phyloP scores from a whole-genome alignment of 2,329 filamentous ascomycete species.

The Nothomitra cinnamomea region DNA sequence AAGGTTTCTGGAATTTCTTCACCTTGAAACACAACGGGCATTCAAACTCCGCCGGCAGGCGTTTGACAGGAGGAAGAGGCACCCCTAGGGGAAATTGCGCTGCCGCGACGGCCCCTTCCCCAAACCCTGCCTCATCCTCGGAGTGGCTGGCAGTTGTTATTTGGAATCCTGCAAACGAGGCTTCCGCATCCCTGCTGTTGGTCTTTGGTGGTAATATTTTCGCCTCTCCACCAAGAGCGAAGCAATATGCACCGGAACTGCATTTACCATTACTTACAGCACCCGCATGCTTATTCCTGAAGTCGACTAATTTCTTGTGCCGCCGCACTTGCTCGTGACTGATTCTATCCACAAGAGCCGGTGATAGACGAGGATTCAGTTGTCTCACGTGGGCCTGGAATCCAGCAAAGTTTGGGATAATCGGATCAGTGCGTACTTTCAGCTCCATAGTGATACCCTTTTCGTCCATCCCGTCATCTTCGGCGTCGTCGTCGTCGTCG shows the following conservation, averaged over 20 bases:
- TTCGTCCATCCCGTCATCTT: constrained; percentile 38
- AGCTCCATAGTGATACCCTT: constrained; percentile 44
- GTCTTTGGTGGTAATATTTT: constrained; percentile 41
- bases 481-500: constrained; percentile 41
- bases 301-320: constrained; percentile 59
- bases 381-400: constrained; percentile 59
- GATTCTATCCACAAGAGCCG: constrained; percentile 60
- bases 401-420: constrained; percentile 55
- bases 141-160: constrained; percentile 28
- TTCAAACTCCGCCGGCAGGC: constrained; percentile 74
- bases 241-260: constrained; percentile 43
- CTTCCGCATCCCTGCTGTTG: constrained; percentile 42
- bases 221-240: constrained; percentile 48
- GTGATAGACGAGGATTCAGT: constrained; percentile 56
- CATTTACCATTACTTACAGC: constrained; percentile 41
- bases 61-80: constrained; percentile 59
- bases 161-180: constrained; percentile 35
- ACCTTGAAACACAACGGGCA: constrained; percentile 73
- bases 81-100: constrained; percentile 60
- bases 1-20: constrained; percentile 79
- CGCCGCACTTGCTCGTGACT: constrained; percentile 63
- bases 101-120: constrained; percentile 50
- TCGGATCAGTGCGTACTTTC: constrained; percentile 43
- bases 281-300: constrained; percentile 52
- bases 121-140: constrained; percentile 45